Evolutionary conservation across 805 yeast species (phyloP).

Genomic region (Ascoidea asiatica): DNA sequence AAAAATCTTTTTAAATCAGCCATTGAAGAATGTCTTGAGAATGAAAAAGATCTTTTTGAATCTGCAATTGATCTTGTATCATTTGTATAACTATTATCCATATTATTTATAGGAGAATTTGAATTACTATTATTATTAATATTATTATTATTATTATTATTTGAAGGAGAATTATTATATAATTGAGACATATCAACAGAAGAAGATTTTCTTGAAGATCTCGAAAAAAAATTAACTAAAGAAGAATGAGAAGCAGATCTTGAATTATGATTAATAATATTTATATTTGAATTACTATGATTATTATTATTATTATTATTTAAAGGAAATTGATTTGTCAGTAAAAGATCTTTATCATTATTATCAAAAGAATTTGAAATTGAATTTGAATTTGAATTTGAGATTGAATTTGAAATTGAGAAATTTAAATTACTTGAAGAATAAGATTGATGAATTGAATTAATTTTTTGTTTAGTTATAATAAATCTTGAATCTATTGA

Average conservation of each 20-base stretch:
- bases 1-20: slow-evolving; percentile 41
- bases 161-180: slow-evolving; percentile 1
- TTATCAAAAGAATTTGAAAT: background rate
- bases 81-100: background rate
- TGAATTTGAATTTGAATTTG: slow-evolving; percentile 12
- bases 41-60: background rate
- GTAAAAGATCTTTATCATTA: too few species aligned
- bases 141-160: background rate
- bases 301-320: slow-evolving; percentile 1
- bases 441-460: slow-evolving; percentile 6
- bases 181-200: background rate
- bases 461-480: slow-evolving; percentile 7
- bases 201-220: background rate
- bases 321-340: background rate
- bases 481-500: slow-evolving; percentile 10
- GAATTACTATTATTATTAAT: slow-evolving; percentile 1
- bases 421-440: slow-evolving; percentile 1
- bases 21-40: slow-evolving; percentile 1
- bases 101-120: slow-evolving; percentile 1
- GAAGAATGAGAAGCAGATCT: background rate
- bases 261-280: background rate
- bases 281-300: background rate
- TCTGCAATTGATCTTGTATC: background rate
- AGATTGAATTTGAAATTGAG: slow-evolving; percentile 12
- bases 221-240: background rate